Percentiles rank a stretch among this genome's conserved stretches.
Evolutionary conservation across 2,329 filamentous ascomycete species (phyloP).

Genomic region (Xylaria sp.): DNA sequence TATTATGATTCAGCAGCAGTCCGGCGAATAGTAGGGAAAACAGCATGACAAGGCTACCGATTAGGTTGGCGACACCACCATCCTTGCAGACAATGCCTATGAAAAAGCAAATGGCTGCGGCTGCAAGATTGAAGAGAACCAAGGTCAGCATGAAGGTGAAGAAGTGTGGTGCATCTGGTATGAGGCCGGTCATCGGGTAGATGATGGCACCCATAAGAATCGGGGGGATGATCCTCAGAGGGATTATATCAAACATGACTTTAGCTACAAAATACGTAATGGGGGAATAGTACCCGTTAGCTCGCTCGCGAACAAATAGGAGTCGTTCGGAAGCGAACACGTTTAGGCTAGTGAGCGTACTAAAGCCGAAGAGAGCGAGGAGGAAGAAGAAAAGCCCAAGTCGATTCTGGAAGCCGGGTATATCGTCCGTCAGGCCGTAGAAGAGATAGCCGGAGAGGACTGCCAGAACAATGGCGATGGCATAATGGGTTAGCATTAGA

Average conservation of each 20-base stretch:
- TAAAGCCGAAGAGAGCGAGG: conserved; percentile 94
- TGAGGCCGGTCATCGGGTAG: conserved; percentile 96
- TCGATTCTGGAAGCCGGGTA: conserved; percentile 96
- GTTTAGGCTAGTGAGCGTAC: conserved; percentile 90
- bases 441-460: conserved; percentile 96
- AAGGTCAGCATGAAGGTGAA: conserved; percentile 91
- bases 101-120: conserved; percentile 91
- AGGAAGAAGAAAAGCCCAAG: conserved; percentile 98
- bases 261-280: conserved; percentile 95
- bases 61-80: conserved; percentile 87
- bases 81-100: conserved; percentile 97
- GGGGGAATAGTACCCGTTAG: conserved; percentile 95
- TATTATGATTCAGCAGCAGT: conserved; percentile 92
- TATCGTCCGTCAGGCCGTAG: conserved; percentile 95
- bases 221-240: conserved; percentile 91
- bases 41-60: conserved; percentile 95
- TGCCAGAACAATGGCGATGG: conserved; percentile 92
- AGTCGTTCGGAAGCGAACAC: conserved; percentile 93
- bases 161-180: conserved; percentile 84
- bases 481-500: conserved; percentile 98
- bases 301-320: conserved; percentile 90
- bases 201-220: conserved; percentile 95
- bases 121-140: conserved; percentile 94
- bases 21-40: conserved; percentile 96
- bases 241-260: conserved; percentile 97